These are phyloP conservation scores for Ophiognomonia clavigignenti-juglandacearum DNA, from an alignment of 2,329 filamentous ascomycete genomes.

Conservation along the genomic window DNA sequence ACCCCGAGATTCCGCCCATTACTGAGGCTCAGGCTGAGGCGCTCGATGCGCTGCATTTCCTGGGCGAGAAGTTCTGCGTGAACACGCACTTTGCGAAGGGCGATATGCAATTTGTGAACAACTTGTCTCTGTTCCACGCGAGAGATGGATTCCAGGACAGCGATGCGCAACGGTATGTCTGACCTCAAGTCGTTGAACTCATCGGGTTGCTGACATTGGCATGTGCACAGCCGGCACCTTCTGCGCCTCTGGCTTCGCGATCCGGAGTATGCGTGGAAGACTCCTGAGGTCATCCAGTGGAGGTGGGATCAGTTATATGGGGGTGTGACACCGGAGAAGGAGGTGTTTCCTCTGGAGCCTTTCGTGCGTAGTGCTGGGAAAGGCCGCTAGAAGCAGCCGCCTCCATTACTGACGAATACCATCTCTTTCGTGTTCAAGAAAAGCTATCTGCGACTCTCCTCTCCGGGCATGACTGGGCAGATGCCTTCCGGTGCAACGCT, in stretches of 20 bases:
- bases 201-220: no score
- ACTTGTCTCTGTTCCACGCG: constrained; percentile 49
- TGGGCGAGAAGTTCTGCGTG: constrained; percentile 40
- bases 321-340: constrained; percentile 43
- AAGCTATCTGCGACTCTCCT: no score
- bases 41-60: constrained; percentile 45
- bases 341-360: constrained; percentile 55
- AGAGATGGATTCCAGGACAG: constrained; percentile 44
- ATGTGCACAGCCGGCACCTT: constrained; percentile 37
- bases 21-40: constrained; percentile 49
- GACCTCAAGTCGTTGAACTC: no score
- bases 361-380: constrained; percentile 35
- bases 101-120: constrained; percentile 52
- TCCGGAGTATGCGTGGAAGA: constrained; percentile 43
- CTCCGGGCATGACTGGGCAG: no score
- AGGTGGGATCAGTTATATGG: constrained; percentile 51
- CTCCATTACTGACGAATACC: no score
- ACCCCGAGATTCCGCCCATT: constrained; percentile 49
- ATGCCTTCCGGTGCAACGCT: no score
- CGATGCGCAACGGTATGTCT: constrained; percentile 37
- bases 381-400: no score
- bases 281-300: constrained; percentile 35
- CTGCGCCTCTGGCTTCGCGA: constrained; percentile 47
- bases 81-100: constrained; percentile 43
- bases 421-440: no score